These are phyloP conservation scores for Dalbergia oliveri DNA, from an alignment of 306 rosid genomes.

Conservation along the genomic window DNA sequence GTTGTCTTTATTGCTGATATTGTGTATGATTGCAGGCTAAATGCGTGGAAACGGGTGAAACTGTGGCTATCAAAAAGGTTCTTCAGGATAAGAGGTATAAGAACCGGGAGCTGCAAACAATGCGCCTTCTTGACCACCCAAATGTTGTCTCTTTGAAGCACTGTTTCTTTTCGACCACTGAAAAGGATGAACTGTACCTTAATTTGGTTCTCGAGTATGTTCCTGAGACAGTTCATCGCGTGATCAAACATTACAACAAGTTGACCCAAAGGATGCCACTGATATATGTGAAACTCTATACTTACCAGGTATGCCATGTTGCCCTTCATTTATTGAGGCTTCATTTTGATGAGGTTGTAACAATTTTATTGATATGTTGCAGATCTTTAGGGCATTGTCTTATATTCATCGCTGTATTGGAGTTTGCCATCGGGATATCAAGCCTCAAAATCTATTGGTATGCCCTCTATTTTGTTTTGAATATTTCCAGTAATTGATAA, in stretches of 20 bases:
- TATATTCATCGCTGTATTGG: constrained; percentile 96
- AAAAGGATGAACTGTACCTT: constrained; percentile 95
- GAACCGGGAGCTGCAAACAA: constrained; percentile 95
- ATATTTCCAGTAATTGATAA: background rate
- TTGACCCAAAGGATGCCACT: constrained; percentile 94
- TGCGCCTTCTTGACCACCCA: constrained; percentile 99
- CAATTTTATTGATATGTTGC: constrained; percentile 45
- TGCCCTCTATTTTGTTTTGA: constrained; percentile 26
- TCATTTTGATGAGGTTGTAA: constrained; percentile 34
- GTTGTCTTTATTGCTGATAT: constrained; percentile 30
- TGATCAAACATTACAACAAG: constrained; percentile 97
- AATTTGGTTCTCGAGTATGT: constrained; percentile 96
- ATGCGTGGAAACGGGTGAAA: constrained; percentile 96
- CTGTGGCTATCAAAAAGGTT: constrained; percentile 98
- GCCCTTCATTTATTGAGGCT: constrained; percentile 1
- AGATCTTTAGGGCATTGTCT: constrained; percentile 93
- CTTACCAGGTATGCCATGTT: constrained; percentile 74
- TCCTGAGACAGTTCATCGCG: constrained; percentile 97
- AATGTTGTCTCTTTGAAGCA: constrained; percentile 95
- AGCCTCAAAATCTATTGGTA: constrained; percentile 98
- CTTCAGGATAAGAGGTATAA: constrained; percentile 98
- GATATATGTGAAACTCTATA: constrained; percentile 88
- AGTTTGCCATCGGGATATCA: constrained; percentile 96
- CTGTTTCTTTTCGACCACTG: constrained; percentile 97
- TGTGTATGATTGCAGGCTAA: constrained; percentile 70